These are phyloP conservation scores for Claviceps spartinae DNA, from an alignment of 2,329 filamentous ascomycete species.

Conservation along the genomic window DNA sequence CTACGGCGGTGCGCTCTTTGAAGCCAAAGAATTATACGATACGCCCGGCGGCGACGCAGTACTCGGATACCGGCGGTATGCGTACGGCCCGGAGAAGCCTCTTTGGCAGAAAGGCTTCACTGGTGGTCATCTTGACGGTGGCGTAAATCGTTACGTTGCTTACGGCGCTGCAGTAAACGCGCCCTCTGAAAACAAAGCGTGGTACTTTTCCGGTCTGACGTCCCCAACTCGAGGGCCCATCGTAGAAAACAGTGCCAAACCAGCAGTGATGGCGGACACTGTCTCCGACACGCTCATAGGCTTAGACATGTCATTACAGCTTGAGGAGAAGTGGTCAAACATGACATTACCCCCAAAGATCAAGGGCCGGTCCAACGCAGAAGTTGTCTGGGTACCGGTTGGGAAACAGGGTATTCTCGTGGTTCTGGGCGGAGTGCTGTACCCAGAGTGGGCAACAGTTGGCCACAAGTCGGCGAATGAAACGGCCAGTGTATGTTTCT, in stretches of 20 bases:
- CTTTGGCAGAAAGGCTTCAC: conserved; percentile 31
- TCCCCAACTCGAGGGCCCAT: conserved; percentile 37
- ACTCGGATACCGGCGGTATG: conserved; percentile 37
- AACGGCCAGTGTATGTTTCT: conserved; percentile 19
- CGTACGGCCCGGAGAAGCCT: conserved; percentile 33
- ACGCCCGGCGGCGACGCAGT: conserved; percentile 29
- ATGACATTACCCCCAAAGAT: conserved; percentile 34
- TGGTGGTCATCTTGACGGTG: conserved; percentile 24
- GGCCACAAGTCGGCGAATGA: conserved; percentile 15
- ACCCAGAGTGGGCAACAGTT: conserved; percentile 35
- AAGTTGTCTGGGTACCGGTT: conserved; percentile 65
- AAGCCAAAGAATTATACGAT: conserved; percentile 19
- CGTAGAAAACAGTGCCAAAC: conserved; percentile 20
- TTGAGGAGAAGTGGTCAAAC: conserved; percentile 42
- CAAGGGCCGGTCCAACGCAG: conserved; percentile 45
- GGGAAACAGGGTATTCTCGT: conserved; percentile 63
- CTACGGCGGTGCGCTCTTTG: conserved; percentile 43
- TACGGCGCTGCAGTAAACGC: conserved; percentile 50
- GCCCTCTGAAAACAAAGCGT: conserved; percentile 57
- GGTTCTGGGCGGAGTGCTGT: conserved; percentile 59
- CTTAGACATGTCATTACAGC: conserved; percentile 42
- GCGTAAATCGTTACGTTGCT: conserved; percentile 47
- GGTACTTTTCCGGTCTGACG: conserved; percentile 55
- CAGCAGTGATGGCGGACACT: conserved; percentile 25
- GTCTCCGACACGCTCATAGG: conserved; percentile 45